Percentiles rank a stretch among this genome's conserved stretches.
phyloP scores from a whole-genome alignment of 1,139 yeast species.

The Taphrina pruni region DNA sequence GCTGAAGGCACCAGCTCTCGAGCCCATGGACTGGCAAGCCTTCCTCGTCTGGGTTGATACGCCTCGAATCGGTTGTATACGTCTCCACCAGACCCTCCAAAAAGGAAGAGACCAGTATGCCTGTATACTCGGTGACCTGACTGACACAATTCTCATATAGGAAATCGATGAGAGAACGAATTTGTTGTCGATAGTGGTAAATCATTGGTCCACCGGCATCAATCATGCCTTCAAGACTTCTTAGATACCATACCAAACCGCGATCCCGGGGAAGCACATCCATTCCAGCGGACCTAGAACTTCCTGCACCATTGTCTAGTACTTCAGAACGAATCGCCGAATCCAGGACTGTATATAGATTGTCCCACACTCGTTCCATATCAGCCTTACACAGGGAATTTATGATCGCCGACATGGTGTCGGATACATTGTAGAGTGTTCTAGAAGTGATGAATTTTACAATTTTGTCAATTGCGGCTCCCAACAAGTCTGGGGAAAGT shows the following conservation, averaged over 20 bases:
- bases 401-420: slow-evolving; percentile 65
- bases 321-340: slow-evolving; percentile 68
- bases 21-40: slow-evolving; percentile 31
- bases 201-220: slow-evolving; percentile 68
- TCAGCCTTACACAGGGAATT: slow-evolving; percentile 71
- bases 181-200: slow-evolving; percentile 57
- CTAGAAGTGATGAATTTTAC: slow-evolving; percentile 55
- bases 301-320: slow-evolving; percentile 84
- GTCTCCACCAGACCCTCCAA: slow-evolving; percentile 67
- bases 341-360: slow-evolving; percentile 12
- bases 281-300: slow-evolving; percentile 64
- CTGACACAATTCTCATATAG: slow-evolving; percentile 70
- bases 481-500: slow-evolving; percentile 68
- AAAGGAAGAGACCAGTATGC: slow-evolving; percentile 63
- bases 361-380: slow-evolving; percentile 69
- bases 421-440: slow-evolving; percentile 37
- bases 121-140: slow-evolving; percentile 58
- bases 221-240: slow-evolving; percentile 71
- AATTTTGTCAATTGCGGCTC: slow-evolving; percentile 60
- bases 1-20: slow-evolving; percentile 47
- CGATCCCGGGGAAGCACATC: slow-evolving; percentile 80
- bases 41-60: slow-evolving; percentile 42
- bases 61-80: slow-evolving; percentile 44
- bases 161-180: slow-evolving; percentile 60
- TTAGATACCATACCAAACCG: slow-evolving; percentile 72